Evolutionary conservation across 495 filamentous ascomycete species (phyloP), one percentile per base, ranked within the genome.

Genomic region (Penicillium mononematosum): DNA sequence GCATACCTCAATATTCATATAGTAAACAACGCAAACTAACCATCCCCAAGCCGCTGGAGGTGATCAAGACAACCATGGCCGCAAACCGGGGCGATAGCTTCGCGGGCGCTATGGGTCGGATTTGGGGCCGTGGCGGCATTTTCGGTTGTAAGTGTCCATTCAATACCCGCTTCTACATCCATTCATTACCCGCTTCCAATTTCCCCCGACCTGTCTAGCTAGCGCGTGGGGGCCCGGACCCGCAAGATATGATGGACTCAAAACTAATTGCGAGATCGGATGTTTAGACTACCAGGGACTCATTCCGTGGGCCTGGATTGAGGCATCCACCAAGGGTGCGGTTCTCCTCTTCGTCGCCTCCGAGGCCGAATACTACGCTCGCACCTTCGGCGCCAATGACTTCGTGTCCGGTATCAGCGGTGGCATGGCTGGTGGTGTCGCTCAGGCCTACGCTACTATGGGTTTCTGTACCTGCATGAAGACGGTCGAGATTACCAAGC

Each of bases 391-490:
- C 62, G 92, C 91, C 61, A 81, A 79, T 62, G 87, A 92, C 68
- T 98, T 98, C 77, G 78, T 85, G 54, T 84, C 84, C 63, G 94
- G 94, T 72, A 96, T 98, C 77, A 69, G 79, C 14, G 95, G 94
- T 64, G 94, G 94, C 74, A 93, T 98, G 81, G 81, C 84, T 31
- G 94, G 94, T 66, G 94, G 94, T 82, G 85, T 98, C 52, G 95
- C 92, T 45, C 94, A 98, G 78, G 94, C 94, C 34, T 98, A 98
- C 72, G 94, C 94, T 56, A 98, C 94, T 62, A 97, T 98, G 92
- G 94, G 94, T 56, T 98, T 98, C 85, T 98, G 94, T 77, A 98
- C 94, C 39, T 98, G 94, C 83, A 98, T 98, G 94, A 98, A 98
- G 86, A 98, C 94, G 55, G 95, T 97, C 59, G 95, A 98, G 79